phyloP scores from a whole-genome alignment of 495 filamentous ascomycete genomes.

The Cenococcum geophilum region DNA sequence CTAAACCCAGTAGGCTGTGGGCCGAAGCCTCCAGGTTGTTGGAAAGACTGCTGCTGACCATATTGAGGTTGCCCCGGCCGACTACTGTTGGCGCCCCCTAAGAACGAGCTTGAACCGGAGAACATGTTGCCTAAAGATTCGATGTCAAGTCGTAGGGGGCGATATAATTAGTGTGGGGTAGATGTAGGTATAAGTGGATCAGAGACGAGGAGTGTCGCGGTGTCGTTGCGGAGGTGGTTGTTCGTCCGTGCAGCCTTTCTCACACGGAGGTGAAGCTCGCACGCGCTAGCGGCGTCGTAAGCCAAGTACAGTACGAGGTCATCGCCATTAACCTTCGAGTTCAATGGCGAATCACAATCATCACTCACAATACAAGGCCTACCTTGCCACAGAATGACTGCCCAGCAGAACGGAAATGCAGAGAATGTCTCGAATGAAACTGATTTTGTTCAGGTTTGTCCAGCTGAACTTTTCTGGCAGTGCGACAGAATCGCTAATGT shows the following conservation, averaged over 20 bases:
- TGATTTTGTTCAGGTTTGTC: conserved; percentile 31
- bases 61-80: conserved; percentile 66
- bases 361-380: not conserved
- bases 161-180: not conserved
- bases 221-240: not conserved
- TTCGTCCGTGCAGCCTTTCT: not conserved
- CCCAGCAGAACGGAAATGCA: conserved; percentile 18
- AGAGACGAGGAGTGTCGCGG: not conserved
- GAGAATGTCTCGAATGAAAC: conserved; percentile 17
- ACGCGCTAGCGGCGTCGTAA: conserved; percentile 3
- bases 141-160: conserved; percentile 4
- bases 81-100: conserved; percentile 67
- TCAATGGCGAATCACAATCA: not conserved
- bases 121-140: conserved; percentile 59
- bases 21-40: conserved; percentile 42
- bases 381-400: conserved; percentile 16
- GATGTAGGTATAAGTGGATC: conserved; percentile 2
- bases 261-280: not conserved
- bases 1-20: conserved; percentile 43
- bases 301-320: conserved; percentile 3
- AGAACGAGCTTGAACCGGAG: conserved; percentile 77
- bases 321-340: not conserved
- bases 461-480: not conserved
- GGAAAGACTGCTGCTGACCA: conserved; percentile 51
- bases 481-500: not conserved